A percentile compares a stretch with the other conserved stretches of the same genome.
Conservation (phyloP, 2,329 filamentous ascomycete species). For the Alternaria postmessia region DNA sequence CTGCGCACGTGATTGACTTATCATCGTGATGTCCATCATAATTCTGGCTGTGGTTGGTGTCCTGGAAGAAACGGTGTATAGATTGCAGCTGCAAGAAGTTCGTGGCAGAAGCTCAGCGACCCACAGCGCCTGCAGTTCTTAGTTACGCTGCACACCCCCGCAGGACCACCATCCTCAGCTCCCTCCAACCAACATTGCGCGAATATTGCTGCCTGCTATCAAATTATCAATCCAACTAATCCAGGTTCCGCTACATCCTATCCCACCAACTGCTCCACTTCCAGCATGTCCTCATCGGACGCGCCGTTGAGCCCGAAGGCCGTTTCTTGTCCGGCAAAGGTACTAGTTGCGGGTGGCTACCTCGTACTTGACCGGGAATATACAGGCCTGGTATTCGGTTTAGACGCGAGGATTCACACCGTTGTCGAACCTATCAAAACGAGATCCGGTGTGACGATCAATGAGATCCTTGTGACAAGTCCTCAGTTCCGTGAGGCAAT, state of each 20-base stretch:
- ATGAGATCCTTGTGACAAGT: slow-evolving; percentile 84
- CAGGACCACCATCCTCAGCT: slow-evolving; percentile 24
- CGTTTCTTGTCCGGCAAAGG: slow-evolving; percentile 94
- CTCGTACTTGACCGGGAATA: slow-evolving; percentile 89
- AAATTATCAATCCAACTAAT: slow-evolving; percentile 19
- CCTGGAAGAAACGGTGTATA: slow-evolving; percentile 4
- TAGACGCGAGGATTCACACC: slow-evolving; percentile 70
- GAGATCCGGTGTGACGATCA: slow-evolving; percentile 67
- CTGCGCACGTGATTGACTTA: slow-evolving; percentile 22
- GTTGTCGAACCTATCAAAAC: slow-evolving; percentile 64
- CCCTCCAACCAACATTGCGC: slow-evolving; percentile 27
- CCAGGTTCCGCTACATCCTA: slow-evolving; percentile 1
- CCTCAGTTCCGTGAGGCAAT: slow-evolving; percentile 88
- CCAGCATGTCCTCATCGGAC: slow-evolving; percentile 20
- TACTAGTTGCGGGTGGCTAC: slow-evolving; percentile 92
- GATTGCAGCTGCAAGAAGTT: slow-evolving; percentile 11
- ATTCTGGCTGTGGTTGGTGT: slow-evolving; percentile 1
- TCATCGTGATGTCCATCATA: neutral
- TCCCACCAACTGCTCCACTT: slow-evolving; percentile 24
- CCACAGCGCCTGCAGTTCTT: slow-evolving; percentile 19
- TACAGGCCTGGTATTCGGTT: slow-evolving; percentile 74
- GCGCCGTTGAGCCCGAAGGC: slow-evolving; percentile 39
- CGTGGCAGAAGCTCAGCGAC: slow-evolving; percentile 18
- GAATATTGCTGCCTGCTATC: slow-evolving; percentile 22
- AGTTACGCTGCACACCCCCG: slow-evolving; percentile 24